phyloP scores from a whole-genome alignment of 495 filamentous ascomycete species.

The Trichoderma asperelloides region DNA sequence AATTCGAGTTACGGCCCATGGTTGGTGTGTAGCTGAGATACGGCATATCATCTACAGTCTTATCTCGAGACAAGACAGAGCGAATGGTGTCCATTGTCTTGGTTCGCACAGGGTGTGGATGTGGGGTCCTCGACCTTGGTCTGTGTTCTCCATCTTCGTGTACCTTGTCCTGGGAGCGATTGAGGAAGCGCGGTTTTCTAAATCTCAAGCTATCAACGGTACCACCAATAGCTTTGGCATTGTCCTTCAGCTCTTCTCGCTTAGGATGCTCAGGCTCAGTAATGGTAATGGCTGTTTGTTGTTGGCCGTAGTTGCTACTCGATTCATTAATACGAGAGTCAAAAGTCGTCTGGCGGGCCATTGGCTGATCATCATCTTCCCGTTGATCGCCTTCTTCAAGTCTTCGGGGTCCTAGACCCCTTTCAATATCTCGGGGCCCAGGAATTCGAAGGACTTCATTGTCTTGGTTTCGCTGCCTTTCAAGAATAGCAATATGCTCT shows the following conservation, averaged over 20 bases:
- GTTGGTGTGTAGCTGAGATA: slow-evolving; percentile 87
- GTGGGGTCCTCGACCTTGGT: not conserved
- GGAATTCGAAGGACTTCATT: slow-evolving; percentile 73
- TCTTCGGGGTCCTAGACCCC: slow-evolving; percentile 58
- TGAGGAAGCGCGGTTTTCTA: slow-evolving; percentile 23
- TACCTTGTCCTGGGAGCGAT: slow-evolving; percentile 12
- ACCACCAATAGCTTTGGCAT: slow-evolving; percentile 25
- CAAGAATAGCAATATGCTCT: slow-evolving; percentile 76
- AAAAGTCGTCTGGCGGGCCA: slow-evolving; percentile 16
- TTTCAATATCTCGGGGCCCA: slow-evolving; percentile 77
- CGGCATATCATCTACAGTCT: slow-evolving; percentile 47
- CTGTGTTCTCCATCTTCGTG: slow-evolving; percentile 15
- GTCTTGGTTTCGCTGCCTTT: slow-evolving; percentile 74
- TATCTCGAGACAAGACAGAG: slow-evolving; percentile 24
- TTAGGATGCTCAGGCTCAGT: slow-evolving; percentile 46
- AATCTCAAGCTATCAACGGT: slow-evolving; percentile 25
- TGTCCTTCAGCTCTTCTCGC: slow-evolving; percentile 28
- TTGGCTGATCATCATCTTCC: slow-evolving; percentile 15
- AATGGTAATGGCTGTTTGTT: slow-evolving; percentile 51
- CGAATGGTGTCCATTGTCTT: slow-evolving; percentile 3
- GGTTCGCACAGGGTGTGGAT: not conserved
- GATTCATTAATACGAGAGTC: slow-evolving; percentile 17
- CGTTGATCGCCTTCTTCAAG: slow-evolving; percentile 31
- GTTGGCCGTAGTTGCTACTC: slow-evolving; percentile 30
- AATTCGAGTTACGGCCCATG: slow-evolving; percentile 77